These are phyloP conservation scores for Chalaropsis ovoidea DNA, from an alignment of 2,329 filamentous ascomycete genomes.

Conservation along the genomic window DNA sequence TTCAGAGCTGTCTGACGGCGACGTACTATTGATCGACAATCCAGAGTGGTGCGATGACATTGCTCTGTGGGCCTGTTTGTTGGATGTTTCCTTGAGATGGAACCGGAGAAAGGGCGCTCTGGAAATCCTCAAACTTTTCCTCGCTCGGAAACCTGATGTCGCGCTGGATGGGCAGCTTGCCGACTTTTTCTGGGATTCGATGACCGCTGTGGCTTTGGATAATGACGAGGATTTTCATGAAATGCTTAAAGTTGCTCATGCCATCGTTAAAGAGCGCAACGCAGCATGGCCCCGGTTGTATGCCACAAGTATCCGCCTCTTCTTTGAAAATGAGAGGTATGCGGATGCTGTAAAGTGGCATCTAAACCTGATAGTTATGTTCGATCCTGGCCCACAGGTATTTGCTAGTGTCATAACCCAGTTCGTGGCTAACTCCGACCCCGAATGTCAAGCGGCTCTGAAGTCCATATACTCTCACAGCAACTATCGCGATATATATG, in stretches of 20 bases:
- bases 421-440: slow-evolving; percentile 35
- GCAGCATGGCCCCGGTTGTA: slow-evolving; percentile 43
- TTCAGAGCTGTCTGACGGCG: background rate
- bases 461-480: slow-evolving; percentile 39
- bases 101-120: slow-evolving; percentile 19
- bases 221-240: slow-evolving; percentile 6
- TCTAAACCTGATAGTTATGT: slow-evolving; percentile 36
- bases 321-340: slow-evolving; percentile 35
- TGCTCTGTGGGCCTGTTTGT: slow-evolving; percentile 20
- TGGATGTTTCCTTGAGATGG: slow-evolving; percentile 22
- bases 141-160: slow-evolving; percentile 18
- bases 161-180: slow-evolving; percentile 19
- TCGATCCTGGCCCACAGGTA: slow-evolving; percentile 35
- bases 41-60: slow-evolving; percentile 21
- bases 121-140: slow-evolving; percentile 18
- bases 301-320: slow-evolving; percentile 37
- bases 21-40: slow-evolving; percentile 17
- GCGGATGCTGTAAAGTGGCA: slow-evolving; percentile 41
- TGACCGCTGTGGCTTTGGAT: slow-evolving; percentile 22
- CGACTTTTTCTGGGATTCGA: slow-evolving; percentile 23
- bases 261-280: background rate
- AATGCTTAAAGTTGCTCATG: background rate
- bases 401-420: slow-evolving; percentile 38
- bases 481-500: slow-evolving; percentile 39
- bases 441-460: slow-evolving; percentile 35